Evolutionary conservation across 768 basidiomycete genomes (phyloP).

Genomic region (Phylloporus arenicola): DNA sequence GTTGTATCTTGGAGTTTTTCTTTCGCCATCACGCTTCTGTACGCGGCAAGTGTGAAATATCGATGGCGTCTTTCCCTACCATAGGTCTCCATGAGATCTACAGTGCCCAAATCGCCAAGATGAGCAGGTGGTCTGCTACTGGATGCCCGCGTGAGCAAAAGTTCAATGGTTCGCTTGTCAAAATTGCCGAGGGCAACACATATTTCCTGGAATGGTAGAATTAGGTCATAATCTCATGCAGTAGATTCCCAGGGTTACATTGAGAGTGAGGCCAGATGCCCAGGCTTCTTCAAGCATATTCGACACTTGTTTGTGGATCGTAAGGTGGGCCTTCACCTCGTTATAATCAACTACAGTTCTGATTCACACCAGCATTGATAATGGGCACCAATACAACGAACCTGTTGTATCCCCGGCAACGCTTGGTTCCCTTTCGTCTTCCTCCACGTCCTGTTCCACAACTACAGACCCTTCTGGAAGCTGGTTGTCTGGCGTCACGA

Average conservation of each 20-base stretch:
- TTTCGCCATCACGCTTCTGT: slow-evolving; percentile 52
- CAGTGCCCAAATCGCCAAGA: slow-evolving; percentile 64
- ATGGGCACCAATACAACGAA: slow-evolving; percentile 15
- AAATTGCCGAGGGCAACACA: slow-evolving; percentile 59
- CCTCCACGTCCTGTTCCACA: slow-evolving; percentile 33
- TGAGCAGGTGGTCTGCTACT: slow-evolving; percentile 62
- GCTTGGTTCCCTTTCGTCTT: slow-evolving; percentile 34
- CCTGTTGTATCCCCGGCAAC: slow-evolving; percentile 30
- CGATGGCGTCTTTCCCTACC: slow-evolving; percentile 85
- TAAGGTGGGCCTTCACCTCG: slow-evolving; percentile 52
- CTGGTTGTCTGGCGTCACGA: slow-evolving; percentile 42
- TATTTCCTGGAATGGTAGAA: slow-evolving; percentile 46
- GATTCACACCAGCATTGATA: not conserved
- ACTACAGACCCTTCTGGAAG: slow-evolving; percentile 34
- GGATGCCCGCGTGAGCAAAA: slow-evolving; percentile 67
- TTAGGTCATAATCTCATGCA: slow-evolving; percentile 3
- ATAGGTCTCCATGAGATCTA: slow-evolving; percentile 70
- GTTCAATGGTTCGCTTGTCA: slow-evolving; percentile 78
- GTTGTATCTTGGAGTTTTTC: slow-evolving; percentile 58
- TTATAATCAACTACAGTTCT: slow-evolving; percentile 29
- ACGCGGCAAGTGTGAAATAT: slow-evolving; percentile 73
- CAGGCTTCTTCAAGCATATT: slow-evolving; percentile 67
- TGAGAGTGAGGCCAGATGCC: slow-evolving; percentile 63
- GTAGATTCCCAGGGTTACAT: slow-evolving; percentile 37
- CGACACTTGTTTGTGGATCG: slow-evolving; percentile 78